Conservation (phyloP, 352 stramenopile genomes). For the Pythium aquatile region DNA sequence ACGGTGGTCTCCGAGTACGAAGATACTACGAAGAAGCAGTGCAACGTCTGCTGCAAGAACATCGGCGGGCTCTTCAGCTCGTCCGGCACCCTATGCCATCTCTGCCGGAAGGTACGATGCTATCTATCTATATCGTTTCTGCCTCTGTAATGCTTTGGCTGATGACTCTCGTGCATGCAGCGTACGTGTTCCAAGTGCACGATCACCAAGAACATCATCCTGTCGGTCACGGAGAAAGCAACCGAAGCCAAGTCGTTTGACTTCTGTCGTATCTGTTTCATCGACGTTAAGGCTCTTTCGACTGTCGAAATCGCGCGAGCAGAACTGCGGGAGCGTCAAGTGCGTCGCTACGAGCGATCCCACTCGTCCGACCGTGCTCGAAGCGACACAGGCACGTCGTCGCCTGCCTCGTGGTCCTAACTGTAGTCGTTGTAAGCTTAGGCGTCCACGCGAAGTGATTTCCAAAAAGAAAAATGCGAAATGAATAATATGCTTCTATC, state of each 20-base stretch:
- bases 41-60: constrained; percentile 21
- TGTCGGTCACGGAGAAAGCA: constrained; percentile 6
- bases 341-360: constrained; percentile 7
- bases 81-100: constrained; percentile 17
- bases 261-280: constrained; percentile 22
- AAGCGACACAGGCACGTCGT: constrained; percentile 17
- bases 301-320: constrained; percentile 17
- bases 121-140: too few species aligned
- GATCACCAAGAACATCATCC: constrained; percentile 21
- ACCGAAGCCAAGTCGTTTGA: constrained; percentile 7
- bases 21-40: constrained; percentile 16
- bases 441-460: too few species aligned
- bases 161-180: neutral
- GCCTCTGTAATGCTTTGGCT: neutral
- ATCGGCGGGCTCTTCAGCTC: constrained; percentile 15
- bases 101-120: constrained; percentile 21
- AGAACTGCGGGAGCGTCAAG: constrained; percentile 18
- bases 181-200: constrained; percentile 26
- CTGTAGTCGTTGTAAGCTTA: neutral
- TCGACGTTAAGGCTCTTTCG: constrained; percentile 20
- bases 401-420: neutral
- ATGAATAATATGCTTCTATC: too few species aligned
- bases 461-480: too few species aligned
- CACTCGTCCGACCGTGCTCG: constrained; percentile 1
- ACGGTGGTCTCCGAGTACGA: constrained; percentile 7